A percentile compares a stretch with the other conserved stretches of the same genome.
These are phyloP conservation scores for Leccinum variicolor DNA, from an alignment of 768 basidiomycete genomes.

Conservation along the genomic window DNA sequence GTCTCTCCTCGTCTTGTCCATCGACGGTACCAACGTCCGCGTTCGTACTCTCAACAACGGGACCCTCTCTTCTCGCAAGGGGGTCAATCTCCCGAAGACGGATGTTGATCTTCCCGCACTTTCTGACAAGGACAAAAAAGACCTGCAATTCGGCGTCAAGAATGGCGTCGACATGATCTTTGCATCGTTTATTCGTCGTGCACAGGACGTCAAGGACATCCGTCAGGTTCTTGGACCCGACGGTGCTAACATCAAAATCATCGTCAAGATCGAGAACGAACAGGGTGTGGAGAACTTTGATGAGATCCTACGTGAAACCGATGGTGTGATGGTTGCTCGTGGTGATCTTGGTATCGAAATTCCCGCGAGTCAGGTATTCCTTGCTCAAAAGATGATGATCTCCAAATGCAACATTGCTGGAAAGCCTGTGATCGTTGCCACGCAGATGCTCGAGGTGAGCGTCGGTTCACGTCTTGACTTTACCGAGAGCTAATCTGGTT, in stretches of 20 bases:
- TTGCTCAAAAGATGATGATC: slow-evolving; percentile 99
- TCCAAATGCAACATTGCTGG: slow-evolving; percentile 97
- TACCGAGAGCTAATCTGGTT: slow-evolving; percentile 9
- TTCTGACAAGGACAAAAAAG: slow-evolving; percentile 97
- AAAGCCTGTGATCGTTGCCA: slow-evolving; percentile 98
- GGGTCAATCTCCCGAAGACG: slow-evolving; percentile 98
- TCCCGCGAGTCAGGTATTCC: slow-evolving; percentile 97
- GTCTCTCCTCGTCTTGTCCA: slow-evolving; percentile 86
- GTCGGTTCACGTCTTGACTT: neutral
- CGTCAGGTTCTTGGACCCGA: slow-evolving; percentile 91
- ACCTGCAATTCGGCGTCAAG: slow-evolving; percentile 91
- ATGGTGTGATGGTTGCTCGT: slow-evolving; percentile 99
- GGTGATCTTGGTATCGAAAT: slow-evolving; percentile 99
- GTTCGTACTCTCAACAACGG: slow-evolving; percentile 92
- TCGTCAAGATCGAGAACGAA: slow-evolving; percentile 99
- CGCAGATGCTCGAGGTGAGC: slow-evolving; percentile 95
- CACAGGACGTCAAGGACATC: slow-evolving; percentile 91
- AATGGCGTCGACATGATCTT: slow-evolving; percentile 99
- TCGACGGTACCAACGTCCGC: slow-evolving; percentile 76
- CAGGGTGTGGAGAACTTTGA: slow-evolving; percentile 99
- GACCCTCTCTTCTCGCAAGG: slow-evolving; percentile 92
- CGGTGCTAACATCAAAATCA: slow-evolving; percentile 96
- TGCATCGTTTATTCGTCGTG: slow-evolving; percentile 97
- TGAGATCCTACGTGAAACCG: slow-evolving; percentile 90
- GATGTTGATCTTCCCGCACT: slow-evolving; percentile 96